Evolutionary conservation across 768 basidiomycete genomes (phyloP), one percentile per base, ranked within the genome.

Genomic region (Kwoniella sp.): DNA sequence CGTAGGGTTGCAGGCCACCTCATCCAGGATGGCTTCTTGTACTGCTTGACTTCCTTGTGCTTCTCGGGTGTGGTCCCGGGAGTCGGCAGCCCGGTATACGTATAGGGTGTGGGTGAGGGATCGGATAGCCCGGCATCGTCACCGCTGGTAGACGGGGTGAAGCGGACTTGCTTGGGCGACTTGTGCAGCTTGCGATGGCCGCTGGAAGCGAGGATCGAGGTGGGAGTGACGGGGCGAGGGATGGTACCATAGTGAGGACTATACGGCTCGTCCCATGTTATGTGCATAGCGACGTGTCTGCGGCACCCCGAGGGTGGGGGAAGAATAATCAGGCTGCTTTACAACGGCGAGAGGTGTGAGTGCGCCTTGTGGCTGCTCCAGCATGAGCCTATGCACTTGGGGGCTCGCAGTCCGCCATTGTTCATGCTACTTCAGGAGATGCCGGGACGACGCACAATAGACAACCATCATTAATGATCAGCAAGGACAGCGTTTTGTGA

Each of bases 261-360:
- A n/a, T n/a, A n/a, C n/a, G n/a, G 20, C 19, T 52, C 50, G 38
- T 50, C 56, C 60, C 60, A 61, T 28, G 60, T 61, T 27, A 60
- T 60, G 33, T 56, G 25, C 46, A 49, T 31, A 26, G 28, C 57
- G 27, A 52, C 51, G 32, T 60, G n/a, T n/a, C n/a, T n/a, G n/a
- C n/a, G n/a, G n/a, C n/a, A n/a, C n/a, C n/a, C n/a, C n/a, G n/a
- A n/a, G n/a, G n/a, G n/a, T n/a, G n/a, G n/a, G n/a, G n/a, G n/a
- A n/a, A n/a, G n/a, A n/a, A n/a, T n/a, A n/a, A n/a, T n/a, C n/a
- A n/a, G n/a, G n/a, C n/a, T n/a, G n/a, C n/a, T n/a, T n/a, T n/a
- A n/a, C n/a, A n/a, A n/a, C n/a, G n/a, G n/a, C n/a, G n/a, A n/a
- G n/a, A n/a, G n/a, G n/a, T n/a, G n/a, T n/a, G n/a, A n/a, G n/a